Evolutionary conservation across 2,329 filamentous ascomycete species (phyloP), one percentile per base, ranked within the genome.

Genomic region (Septoria linicola): DNA sequence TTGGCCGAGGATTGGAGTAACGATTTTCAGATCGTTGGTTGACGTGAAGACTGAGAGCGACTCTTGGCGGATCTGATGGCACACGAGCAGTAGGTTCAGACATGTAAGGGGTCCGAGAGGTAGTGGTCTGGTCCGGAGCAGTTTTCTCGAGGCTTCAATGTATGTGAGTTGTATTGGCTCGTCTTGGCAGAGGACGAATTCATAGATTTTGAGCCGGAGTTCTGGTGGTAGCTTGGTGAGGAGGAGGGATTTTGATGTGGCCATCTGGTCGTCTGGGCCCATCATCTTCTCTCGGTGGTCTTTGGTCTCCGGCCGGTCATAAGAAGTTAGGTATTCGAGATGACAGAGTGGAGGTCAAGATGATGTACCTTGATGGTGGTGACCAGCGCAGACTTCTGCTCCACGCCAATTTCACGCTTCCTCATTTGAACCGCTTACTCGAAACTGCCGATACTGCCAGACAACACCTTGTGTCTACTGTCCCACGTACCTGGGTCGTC

Each of bases 171-270:
- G 34, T 2, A 48, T 39, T 10, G 16, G 16, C 20, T 30, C 34
- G 10, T 46, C 20, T 19, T 40, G 44, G 1, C 21, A 21, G 4
- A 48, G 23, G 6, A 40, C 44, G 44, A 40, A 30, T 19, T 39
- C 34, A 23, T 48, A 48, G 35, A 48, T 48, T 14, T 23, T 21
- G 13, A 41, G 35, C 6, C 44, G 44, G 8, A 48, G 34, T 20
- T 48, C 44, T n/a, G 19, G 21, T n/a, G 44, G 44, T 2, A 16
- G 7, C 20, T 48, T n/a, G 8, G 19, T 14, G 6, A 48, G 32
- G n/a, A 31, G 14, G 4, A n/a, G 16, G 27, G 23, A 43, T 31
- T 19, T 43, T 8, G 10, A 13, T 17, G 27, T 13, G 16, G 23
- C 20, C 30, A 32, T 32, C 6, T n/a, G n/a, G 30, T 32, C 6